Percentiles rank a stretch among this genome's conserved stretches.
Evolutionary conservation across 2,329 filamentous ascomycete genomes (phyloP).

Genomic region (Rutstroemia sp.): DNA sequence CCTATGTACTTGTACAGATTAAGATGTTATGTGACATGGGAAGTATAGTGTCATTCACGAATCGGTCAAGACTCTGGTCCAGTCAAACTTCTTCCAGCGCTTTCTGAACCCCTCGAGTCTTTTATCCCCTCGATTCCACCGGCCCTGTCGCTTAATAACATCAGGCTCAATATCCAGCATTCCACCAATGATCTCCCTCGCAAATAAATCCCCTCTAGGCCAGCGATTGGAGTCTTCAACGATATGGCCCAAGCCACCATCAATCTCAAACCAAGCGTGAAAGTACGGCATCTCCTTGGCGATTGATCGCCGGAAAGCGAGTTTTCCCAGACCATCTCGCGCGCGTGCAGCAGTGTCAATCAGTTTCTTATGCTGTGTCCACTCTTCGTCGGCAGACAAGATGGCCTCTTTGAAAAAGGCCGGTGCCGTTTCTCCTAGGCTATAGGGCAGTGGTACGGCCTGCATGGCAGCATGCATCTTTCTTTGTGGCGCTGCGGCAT

Average conservation of each 20-base stretch:
- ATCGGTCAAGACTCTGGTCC: conserved; percentile 52
- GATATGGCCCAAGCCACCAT: conserved; percentile 86
- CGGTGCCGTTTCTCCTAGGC: conserved; percentile 82
- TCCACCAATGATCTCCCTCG: conserved; percentile 82
- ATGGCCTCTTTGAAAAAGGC: conserved; percentile 97
- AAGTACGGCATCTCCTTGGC: conserved; percentile 99
- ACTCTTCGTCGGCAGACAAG: conserved; percentile 79
- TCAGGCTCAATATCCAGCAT: conserved; percentile 81
- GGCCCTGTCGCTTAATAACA: conserved; percentile 81
- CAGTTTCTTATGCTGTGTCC: conserved; percentile 90
- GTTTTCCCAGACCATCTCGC: conserved; percentile 63
- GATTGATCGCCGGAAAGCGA: conserved; percentile 73
- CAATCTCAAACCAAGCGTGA: conserved; percentile 89
- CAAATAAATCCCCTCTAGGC: conserved; percentile 89
- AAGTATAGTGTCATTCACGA: conserved; percentile 8
- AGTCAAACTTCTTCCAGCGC: conserved; percentile 68
- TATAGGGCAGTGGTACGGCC: conserved; percentile 81
- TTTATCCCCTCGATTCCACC: conserved; percentile 59
- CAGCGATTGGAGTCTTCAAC: conserved; percentile 80
- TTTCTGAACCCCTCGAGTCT: conserved; percentile 74
- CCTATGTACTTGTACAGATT: not conserved
- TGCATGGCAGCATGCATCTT: conserved; percentile 80
- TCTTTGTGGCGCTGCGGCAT: conserved; percentile 73
- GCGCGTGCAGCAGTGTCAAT: conserved; percentile 73
- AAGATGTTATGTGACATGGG: not conserved